A percentile compares a stretch with the other conserved stretches of the same genome.
Evolutionary conservation across 352 stramenopile genomes (phyloP).

Genomic region (Phytophthora brassicae): DNA sequence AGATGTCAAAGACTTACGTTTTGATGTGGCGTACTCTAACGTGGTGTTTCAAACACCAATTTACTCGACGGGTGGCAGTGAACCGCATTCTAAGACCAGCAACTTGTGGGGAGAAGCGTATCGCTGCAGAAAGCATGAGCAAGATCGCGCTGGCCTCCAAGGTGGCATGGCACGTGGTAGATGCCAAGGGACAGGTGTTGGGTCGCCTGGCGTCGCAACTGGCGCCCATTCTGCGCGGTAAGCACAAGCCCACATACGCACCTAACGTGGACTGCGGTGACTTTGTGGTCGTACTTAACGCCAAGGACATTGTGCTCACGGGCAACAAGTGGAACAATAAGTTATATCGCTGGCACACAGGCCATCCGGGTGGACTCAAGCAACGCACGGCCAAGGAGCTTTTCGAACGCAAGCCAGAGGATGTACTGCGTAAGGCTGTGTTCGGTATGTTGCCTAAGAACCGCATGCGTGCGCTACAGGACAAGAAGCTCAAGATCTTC

Average conservation of each 20-base stretch:
- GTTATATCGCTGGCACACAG: constrained; percentile 98
- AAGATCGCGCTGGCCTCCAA: constrained; percentile 84
- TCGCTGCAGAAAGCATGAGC: constrained; percentile 50
- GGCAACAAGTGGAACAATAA: constrained; percentile 97
- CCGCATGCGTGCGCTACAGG: constrained; percentile 93
- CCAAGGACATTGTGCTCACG: constrained; percentile 94
- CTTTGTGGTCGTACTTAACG: constrained; percentile 97
- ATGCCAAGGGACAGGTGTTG: constrained; percentile 95
- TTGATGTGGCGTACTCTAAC: no score
- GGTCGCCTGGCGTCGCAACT: constrained; percentile 96
- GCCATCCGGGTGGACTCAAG: constrained; percentile 97
- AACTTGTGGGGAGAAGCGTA: constrained; percentile 2
- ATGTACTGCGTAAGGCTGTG: constrained; percentile 95
- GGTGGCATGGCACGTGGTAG: constrained; percentile 95
- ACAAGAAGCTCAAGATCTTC: constrained; percentile 98
- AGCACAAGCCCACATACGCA: constrained; percentile 99
- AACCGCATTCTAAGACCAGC: constrained; percentile 15
- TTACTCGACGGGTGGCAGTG: neutral
- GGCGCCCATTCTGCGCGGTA: constrained; percentile 95
- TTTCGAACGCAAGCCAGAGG: constrained; percentile 93
- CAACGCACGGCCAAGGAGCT: constrained; percentile 93
- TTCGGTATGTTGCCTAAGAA: constrained; percentile 98
- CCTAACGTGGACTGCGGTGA: constrained; percentile 98
- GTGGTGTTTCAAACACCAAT: no score
- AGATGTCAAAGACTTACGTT: no score